Conservation (phyloP, 176 grass and related monocot species). For the Hordeum vulgare region MorexV3_pseudomolecules_assembly NC_058520.1:353739186-353739685, state of each 20-base stretch:
- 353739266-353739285: not conserved
- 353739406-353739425: not conserved
- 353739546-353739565: conserved; percentile 30
- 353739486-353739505: not conserved
- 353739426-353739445: not conserved
- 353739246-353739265: not conserved
- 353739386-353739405: not conserved
- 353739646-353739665: conserved; percentile 49
- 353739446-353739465: not conserved
- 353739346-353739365: conserved; percentile 19
- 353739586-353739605: conserved; percentile 53
- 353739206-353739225: too few species aligned
- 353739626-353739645: conserved; percentile 43
- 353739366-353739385: not conserved
- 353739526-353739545: not conserved
- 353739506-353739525: conserved; percentile 9
- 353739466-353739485: not conserved
- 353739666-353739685: conserved; percentile 35
- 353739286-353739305: not conserved
- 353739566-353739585: conserved; percentile 42
- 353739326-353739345: not conserved
- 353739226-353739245: not conserved
- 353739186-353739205: too few species aligned
- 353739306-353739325: not conserved
- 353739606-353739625: conserved; percentile 53